Base-by-base conservation (phyloP, 768 basidiomycete species). In the Boletales sp. region DNA sequence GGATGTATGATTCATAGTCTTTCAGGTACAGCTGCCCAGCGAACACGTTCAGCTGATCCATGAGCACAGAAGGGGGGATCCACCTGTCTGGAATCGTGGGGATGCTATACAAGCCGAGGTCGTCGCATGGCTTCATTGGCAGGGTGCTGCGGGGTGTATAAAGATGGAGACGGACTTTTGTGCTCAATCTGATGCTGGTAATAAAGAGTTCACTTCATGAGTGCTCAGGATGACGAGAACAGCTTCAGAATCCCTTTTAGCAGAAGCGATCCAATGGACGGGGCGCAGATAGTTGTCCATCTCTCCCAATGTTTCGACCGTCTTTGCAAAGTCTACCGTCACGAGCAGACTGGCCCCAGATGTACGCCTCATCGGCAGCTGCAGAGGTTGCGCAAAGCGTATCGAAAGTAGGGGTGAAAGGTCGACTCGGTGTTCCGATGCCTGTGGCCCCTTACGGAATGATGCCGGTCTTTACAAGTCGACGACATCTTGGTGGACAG, bases 1-100 rank as follows among this genome's bases (percentile, higher is more conserved):
- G 55, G 28, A 51, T 50, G 46, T 77, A 78, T 2, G 68, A 56
- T 11, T 49, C 50, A 21, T 66, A 57, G 19, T 70, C 57, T 11
- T 57, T 59, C 34, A 76, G 48, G 48, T 72, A 79, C 4, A 79
- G 62, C 49, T 79, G 74, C 3, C 75, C 77, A 14, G 75, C 72
- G 54, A 72, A 76, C 30, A 77, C 50, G 37, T 72, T 75, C 35
- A 79, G 60, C 41, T 76, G 73, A 28, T 44, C 46, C 28, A 64
- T 64, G 9, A 61, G 41, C 9, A 48, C 35, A 3, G 46, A 39
- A 2, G 51, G 44, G 1, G 61, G 51, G 8, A 42, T 46, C 57
- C 63, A 65, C 11, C 39, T 36, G 3, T 30, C 18, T 2, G 67
- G 50, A 2, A 65, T 41, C 4, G 51, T 8, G 5, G 66, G 68